A percentile compares a stretch with the other conserved stretches of the same genome.
Evolutionary conservation across 2,329 filamentous ascomycete genomes (phyloP).

Genomic region (Didymella arachidicola): DNA sequence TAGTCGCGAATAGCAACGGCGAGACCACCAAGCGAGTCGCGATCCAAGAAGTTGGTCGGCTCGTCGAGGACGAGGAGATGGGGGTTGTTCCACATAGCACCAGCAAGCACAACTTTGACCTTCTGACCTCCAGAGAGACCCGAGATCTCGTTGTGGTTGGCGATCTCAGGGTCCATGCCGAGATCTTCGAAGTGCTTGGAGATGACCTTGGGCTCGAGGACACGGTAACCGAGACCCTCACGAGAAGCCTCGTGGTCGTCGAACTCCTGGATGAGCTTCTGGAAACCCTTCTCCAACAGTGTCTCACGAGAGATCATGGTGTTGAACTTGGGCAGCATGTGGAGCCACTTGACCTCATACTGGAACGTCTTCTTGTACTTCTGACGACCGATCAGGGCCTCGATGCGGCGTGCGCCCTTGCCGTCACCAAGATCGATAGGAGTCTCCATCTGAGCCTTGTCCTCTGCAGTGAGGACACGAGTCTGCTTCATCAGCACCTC

Average conservation of each 20-base stretch:
- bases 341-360: conserved; percentile 96
- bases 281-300: conserved; percentile 82
- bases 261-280: conserved; percentile 95
- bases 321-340: conserved; percentile 91
- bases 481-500: conserved; percentile 99
- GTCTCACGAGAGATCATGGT: conserved; percentile 92
- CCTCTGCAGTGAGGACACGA: conserved; percentile 82
- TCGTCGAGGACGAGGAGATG: conserved; percentile 97
- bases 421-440: conserved; percentile 85
- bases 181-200: conserved; percentile 98
- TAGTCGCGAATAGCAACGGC: conserved; percentile 98
- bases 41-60: conserved; percentile 98
- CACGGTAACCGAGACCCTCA: conserved; percentile 94
- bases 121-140: conserved; percentile 97
- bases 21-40: conserved; percentile 93
- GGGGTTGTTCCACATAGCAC: conserved; percentile 99
- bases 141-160: conserved; percentile 98
- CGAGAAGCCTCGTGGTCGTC: conserved; percentile 99
- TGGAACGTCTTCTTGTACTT: conserved; percentile 99
- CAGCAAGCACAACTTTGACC: conserved; percentile 97
- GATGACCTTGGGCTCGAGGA: conserved; percentile 91
- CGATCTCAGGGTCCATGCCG: conserved; percentile 95
- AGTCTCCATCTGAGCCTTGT: conserved; percentile 91
- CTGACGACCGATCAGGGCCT: conserved; percentile 91
- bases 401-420: conserved; percentile 77